Base-by-base conservation (phyloP, 2,329 filamentous ascomycete species). In the Apiospora pterosperma region DNA sequence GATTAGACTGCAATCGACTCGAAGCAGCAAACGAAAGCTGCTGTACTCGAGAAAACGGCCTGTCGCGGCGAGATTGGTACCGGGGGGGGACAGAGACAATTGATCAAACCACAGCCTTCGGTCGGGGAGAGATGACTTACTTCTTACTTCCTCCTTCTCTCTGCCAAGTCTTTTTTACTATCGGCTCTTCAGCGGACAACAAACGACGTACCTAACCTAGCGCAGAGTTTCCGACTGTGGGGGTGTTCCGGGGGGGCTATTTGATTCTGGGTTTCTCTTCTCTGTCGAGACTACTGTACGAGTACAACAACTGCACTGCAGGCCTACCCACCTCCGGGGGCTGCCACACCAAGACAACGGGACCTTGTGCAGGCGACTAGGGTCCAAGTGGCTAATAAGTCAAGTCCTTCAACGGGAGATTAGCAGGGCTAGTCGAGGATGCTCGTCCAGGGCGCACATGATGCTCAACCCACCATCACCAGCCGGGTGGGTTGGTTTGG, bases 111-210 rank as follows among this genome's bases (percentile, higher is more conserved):
- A 25, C 21, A 25, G 28, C 38, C 8, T 34, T 34, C 48, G 21
- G 48, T 34, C 21, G 48, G 42, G 42, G 48, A 31, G 16, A 34
- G 28, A 55, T 28, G n/a, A 34, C 16, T 34, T 19, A 34, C 16
- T 34, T 19, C 28, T 55, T 8, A n/a, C n/a, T 5, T 25, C 16
- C 25, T 55, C 16, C 23, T 31, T 28, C 23, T 52, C 25, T 6
- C 23, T 34, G 44, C 44, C 44, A 55, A 44, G 41, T 44, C 41
- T 55, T 14, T 55, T 14, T 5, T 8, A 7, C 28, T n/a, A 55
- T 34, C 48, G 48, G 48, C 48, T 55, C 28, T 55, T 55, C 48
- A 55, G 48, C 48, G 48, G 48, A 55, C 48, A 55, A 55, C 48
- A 55, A 19, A 55, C n/a, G n/a, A 34, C 28, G 48, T 55, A 16